Base-by-base conservation (phyloP, 2,329 filamentous ascomycete species). In the Bipolaris gigantea region DNA sequence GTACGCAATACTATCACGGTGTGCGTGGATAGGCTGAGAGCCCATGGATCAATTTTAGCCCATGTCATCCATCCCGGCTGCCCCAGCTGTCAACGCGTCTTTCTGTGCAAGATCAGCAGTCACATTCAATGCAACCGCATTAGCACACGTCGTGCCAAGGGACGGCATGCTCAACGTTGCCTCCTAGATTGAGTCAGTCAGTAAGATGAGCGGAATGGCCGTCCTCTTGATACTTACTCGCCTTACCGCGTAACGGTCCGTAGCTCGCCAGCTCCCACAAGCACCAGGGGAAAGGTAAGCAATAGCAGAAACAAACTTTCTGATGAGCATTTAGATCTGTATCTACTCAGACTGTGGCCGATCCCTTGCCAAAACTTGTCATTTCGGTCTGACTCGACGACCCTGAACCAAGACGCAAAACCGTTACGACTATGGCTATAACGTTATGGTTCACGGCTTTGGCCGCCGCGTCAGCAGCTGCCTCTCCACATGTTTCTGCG, bases 381-480 rank as follows among this genome's bases (percentile, higher is more conserved):
- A 15, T 16, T 27, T 46, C 35, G 47, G 51, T 44, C 30, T 32
- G 27, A 50, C 40, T 41, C 51, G 33, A 41, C 36, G 23, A 32
- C 46, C 25, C 42, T 39, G 34, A 34, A 34, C 38, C 36, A 39
- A 33, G 45, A 46, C 40, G 56, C 30, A 25, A 56, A 46, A 46
- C n/a, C 27, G 48, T 38, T 30, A 19, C 25, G 43, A 58, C n/a
- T 41, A 64, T 63, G 59, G 44, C 55, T 36, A 49, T 57, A 30
- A 36, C 60, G 21, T 41, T 66, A 18, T 69, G 61, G 65, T 30
- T 70, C 33, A 53, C 65, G 21, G 57, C 63, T 18, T 34, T 67
- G 43, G 59, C 70, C 39, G 70, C 62, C 30, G 57, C 57, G 23
- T 59, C 60, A 8, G 43, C 65, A 10, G 57, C 40, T 27, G 67